These are phyloP conservation scores for Silene vulgaris DNA, from an alignment of 179 eudicot species.

Conservation along the genomic window DNA sequence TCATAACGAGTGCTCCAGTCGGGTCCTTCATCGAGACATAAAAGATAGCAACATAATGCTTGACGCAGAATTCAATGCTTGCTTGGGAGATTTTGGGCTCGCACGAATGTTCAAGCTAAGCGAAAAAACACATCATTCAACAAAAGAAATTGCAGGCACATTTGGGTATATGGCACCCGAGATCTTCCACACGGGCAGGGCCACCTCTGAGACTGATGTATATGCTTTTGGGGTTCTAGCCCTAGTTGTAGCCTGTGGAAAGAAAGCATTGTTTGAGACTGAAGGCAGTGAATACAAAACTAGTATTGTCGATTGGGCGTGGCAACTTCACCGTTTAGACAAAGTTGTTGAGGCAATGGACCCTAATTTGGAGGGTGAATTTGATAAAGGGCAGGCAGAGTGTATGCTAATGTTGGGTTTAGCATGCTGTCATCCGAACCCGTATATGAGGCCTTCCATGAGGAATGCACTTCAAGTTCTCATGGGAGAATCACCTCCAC, in stretches of 20 bases:
- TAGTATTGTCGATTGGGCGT: slow-evolving; percentile 25
- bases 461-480: slow-evolving; percentile 30
- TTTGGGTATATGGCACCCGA: slow-evolving; percentile 35
- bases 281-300: background rate
- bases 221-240: slow-evolving; percentile 28
- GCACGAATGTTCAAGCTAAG: slow-evolving; percentile 33
- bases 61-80: slow-evolving; percentile 29
- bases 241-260: slow-evolving; percentile 26
- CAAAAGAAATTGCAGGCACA: slow-evolving; percentile 29
- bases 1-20: slow-evolving; percentile 31
- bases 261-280: slow-evolving; percentile 8
- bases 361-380: slow-evolving; percentile 18
- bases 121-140: slow-evolving; percentile 38
- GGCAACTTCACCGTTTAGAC: slow-evolving; percentile 22
- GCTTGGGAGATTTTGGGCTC: slow-evolving; percentile 38
- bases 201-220: slow-evolving; percentile 30
- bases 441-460: slow-evolving; percentile 31
- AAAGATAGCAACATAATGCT: slow-evolving; percentile 40
- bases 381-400: slow-evolving; percentile 18
- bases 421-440: slow-evolving; percentile 37
- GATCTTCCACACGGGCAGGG: slow-evolving; percentile 26
- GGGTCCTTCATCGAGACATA: slow-evolving; percentile 35
- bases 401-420: slow-evolving; percentile 25
- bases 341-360: slow-evolving; percentile 18
- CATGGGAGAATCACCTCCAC: slow-evolving; percentile 25